Base-by-base conservation (phyloP, 192 early-diverging fungal genomes). In the Fimicolochytrium jonesii region DNA sequence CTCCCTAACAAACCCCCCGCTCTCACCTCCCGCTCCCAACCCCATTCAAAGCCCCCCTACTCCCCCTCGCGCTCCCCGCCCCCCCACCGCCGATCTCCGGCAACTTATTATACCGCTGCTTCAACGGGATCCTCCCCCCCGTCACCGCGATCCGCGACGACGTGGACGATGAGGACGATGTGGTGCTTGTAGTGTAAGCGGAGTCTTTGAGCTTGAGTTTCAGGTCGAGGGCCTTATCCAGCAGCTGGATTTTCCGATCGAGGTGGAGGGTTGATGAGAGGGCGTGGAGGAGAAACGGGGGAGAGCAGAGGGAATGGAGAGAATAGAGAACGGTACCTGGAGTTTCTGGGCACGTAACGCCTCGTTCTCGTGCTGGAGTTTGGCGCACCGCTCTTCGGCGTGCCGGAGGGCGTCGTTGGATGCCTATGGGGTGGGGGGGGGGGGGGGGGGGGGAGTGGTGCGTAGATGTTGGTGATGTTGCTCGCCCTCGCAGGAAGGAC, bases 201-300 rank as follows among this genome's bases (percentile, higher is more conserved):
- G 53, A 52, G 11, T 32, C 18, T 26, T 64, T 64, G 10, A 64
- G 52, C 26, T 64, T 64, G 15, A 64, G 36, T 34, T 64, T 64
- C 13, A 64, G 51, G 25, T 64, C 62, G 1, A 64, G 29, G 6
- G 62, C 62, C n/a, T 64, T 64, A 42, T 64, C 62, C 18, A 64
- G 51, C 13, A 64, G 51, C 62, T 64, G 52, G 10, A 53, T 39
- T n/a, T n/a, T n/a, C n/a, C n/a, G n/a, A n/a, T n/a, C n/a, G n/a
- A n/a, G n/a, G n/a, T n/a, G n/a, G n/a, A n/a, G n/a, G n/a, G n/a
- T n/a, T n/a, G n/a, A n/a, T n/a, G n/a, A n/a, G n/a, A n/a, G n/a
- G n/a, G n/a, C n/a, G n/a, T n/a, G n/a, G n/a, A n/a, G n/a, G n/a
- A n/a, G n/a, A n/a, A n/a, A n/a, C n/a, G n/a, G n/a, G n/a, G n/a